Conservation (phyloP, 2,329 filamentous ascomycete species). For the Monilinia laxa region DNA sequence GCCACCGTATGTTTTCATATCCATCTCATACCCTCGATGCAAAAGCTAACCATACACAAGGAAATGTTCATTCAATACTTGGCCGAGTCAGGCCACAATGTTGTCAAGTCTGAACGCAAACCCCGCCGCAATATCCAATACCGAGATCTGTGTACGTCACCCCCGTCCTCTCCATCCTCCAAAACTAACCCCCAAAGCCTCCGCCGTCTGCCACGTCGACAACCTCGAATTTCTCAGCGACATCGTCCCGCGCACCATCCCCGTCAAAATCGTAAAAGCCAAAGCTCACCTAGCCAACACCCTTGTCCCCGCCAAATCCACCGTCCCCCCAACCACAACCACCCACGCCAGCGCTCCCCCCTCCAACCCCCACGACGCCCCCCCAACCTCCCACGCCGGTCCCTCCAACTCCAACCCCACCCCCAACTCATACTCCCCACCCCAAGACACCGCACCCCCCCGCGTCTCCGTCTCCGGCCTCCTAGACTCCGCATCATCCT, state of each 20-base stretch:
- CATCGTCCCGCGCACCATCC: constrained; percentile 81
- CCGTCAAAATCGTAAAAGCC: constrained; percentile 77
- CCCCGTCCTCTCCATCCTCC: not conserved
- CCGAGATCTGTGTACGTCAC: constrained; percentile 73
- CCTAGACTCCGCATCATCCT: constrained; percentile 1
- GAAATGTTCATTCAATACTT: constrained; percentile 97
- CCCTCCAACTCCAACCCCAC: not conserved
- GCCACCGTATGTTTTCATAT: constrained; percentile 64
- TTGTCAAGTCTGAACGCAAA: constrained; percentile 88
- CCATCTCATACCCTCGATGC: not conserved
- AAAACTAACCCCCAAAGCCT: constrained; percentile 54
- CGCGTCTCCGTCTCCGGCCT: constrained; percentile 18
- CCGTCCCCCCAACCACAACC: not conserved
- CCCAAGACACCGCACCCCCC: constrained; percentile 1
- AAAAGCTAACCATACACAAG: constrained; percentile 44
- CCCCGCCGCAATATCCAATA: constrained; percentile 94
- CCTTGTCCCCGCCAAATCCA: not conserved
- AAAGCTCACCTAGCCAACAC: constrained; percentile 47
- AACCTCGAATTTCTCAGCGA: constrained; percentile 94
- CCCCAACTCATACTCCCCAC: not conserved
- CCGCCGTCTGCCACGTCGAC: constrained; percentile 82
- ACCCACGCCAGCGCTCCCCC: not conserved
- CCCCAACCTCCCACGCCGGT: not conserved
- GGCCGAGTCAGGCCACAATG: constrained; percentile 78
- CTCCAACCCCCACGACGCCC: not conserved